A percentile compares a stretch with the other conserved stretches of the same genome.
Evolutionary conservation across 208 protist species (phyloP).

Genomic region (Trichomonas vaginalis): DNA sequence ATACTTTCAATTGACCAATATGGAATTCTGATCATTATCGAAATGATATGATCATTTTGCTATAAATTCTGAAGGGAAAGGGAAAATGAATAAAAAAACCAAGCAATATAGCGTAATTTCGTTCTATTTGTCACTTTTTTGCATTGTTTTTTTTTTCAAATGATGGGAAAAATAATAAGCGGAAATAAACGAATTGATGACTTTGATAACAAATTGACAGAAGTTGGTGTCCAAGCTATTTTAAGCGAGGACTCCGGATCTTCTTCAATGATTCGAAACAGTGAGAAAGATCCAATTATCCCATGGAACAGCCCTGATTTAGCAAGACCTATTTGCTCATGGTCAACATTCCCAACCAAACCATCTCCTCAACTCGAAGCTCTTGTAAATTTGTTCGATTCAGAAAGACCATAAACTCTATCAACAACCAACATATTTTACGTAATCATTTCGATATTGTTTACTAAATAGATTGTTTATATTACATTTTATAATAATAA

Average conservation of each 20-base stretch:
- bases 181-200: background rate
- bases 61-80: too few relatives aligned
- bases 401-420: background rate
- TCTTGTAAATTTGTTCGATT: background rate
- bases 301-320: background rate
- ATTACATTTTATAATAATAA: too few relatives aligned
- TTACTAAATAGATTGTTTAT: too few relatives aligned
- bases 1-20: too few relatives aligned
- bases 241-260: background rate
- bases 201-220: background rate
- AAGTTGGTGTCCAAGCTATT: background rate
- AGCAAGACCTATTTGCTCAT: background rate
- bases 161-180: background rate
- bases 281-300: background rate
- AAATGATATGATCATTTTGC: too few relatives aligned
- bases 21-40: too few relatives aligned
- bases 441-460: too few relatives aligned
- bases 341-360: background rate
- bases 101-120: too few relatives aligned
- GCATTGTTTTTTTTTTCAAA: too few relatives aligned
- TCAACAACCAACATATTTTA: too few relatives aligned
- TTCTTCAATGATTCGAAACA: background rate
- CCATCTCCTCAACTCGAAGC: background rate
- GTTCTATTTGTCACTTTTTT: too few relatives aligned
- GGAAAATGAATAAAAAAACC: too few relatives aligned